Conservation (phyloP, 257 asterid species). For the Solanum infundibuliforme region DNA sequence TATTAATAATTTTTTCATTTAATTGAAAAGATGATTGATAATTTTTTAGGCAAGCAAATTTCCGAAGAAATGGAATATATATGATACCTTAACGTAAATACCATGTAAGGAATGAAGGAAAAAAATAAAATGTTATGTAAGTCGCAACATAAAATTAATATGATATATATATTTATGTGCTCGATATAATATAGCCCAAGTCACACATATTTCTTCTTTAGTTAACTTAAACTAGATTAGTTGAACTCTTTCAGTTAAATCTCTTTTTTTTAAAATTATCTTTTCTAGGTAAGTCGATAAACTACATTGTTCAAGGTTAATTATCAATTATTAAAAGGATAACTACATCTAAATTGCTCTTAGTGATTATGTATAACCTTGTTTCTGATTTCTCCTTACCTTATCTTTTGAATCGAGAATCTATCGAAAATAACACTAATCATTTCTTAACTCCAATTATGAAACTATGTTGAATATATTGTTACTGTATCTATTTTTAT, state of each 20-base stretch:
- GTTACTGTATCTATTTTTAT: not conserved
- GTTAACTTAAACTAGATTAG: not conserved
- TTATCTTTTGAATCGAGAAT: not conserved
- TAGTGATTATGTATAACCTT: not conserved
- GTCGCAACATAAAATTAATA: not conserved
- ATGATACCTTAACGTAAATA: not conserved
- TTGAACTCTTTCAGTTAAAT: not conserved
- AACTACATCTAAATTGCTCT: not conserved
- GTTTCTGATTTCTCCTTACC: not conserved
- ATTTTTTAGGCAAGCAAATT: not conserved
- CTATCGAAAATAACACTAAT: not conserved
- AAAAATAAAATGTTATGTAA: too few relatives aligned
- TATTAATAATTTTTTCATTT: not conserved
- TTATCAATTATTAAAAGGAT: not conserved
- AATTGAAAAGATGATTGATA: not conserved
- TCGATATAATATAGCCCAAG: not conserved
- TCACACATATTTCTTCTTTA: not conserved
- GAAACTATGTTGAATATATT: too few relatives aligned
- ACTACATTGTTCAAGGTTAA: not conserved
- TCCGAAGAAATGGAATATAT: not conserved
- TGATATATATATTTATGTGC: not conserved
- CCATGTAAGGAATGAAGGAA: not conserved
- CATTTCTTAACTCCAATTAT: not conserved
- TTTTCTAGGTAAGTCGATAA: not conserved
- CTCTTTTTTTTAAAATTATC: not conserved